phyloP scores from a whole-genome alignment of 495 filamentous ascomycete species.

The Neurospora sp. region DNA sequence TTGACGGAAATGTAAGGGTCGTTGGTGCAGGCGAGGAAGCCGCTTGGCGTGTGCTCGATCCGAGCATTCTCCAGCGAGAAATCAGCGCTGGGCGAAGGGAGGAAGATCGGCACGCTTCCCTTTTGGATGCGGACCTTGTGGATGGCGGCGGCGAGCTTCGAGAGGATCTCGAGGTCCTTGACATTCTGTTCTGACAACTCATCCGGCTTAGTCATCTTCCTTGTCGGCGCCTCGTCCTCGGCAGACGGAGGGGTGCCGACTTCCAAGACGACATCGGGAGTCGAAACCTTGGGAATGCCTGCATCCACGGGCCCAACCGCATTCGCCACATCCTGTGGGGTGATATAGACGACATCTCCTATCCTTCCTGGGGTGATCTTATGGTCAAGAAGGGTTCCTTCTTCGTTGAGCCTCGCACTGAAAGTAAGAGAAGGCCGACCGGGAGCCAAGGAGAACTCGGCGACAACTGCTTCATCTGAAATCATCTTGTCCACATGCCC shows the following conservation, averaged over 20 bases:
- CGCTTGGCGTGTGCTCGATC: slow-evolving; percentile 1
- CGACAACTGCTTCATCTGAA: slow-evolving; percentile 41
- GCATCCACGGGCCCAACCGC: slow-evolving; percentile 32
- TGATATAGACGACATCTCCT: slow-evolving; percentile 63
- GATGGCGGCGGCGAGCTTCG: slow-evolving; percentile 24
- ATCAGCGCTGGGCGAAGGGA: slow-evolving; percentile 19
- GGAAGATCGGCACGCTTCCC: slow-evolving; percentile 29
- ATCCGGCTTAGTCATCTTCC: slow-evolving; percentile 23
- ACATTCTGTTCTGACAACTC: slow-evolving; percentile 23
- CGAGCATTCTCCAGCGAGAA: slow-evolving; percentile 21
- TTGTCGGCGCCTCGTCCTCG: slow-evolving; percentile 7
- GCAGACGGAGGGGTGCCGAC: slow-evolving; percentile 25
- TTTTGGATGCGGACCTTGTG: slow-evolving; percentile 24
- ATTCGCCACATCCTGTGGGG: slow-evolving; percentile 44
- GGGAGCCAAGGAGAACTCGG: slow-evolving; percentile 58
- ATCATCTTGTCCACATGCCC: slow-evolving; percentile 70
- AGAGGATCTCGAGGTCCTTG: slow-evolving; percentile 24
- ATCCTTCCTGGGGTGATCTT: slow-evolving; percentile 63
- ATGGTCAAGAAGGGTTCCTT: slow-evolving; percentile 56
- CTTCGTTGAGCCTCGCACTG: slow-evolving; percentile 54
- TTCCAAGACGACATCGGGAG: slow-evolving; percentile 4
- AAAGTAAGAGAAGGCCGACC: slow-evolving; percentile 70
- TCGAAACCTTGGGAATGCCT: neutral
- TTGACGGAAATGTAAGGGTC: slow-evolving; percentile 33
- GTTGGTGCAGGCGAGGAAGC: slow-evolving; percentile 16